Evolutionary conservation across 331 rosid genomes (phyloP), one percentile per base, ranked within the genome.

Genomic region (Acacia pycnantha): DNA sequence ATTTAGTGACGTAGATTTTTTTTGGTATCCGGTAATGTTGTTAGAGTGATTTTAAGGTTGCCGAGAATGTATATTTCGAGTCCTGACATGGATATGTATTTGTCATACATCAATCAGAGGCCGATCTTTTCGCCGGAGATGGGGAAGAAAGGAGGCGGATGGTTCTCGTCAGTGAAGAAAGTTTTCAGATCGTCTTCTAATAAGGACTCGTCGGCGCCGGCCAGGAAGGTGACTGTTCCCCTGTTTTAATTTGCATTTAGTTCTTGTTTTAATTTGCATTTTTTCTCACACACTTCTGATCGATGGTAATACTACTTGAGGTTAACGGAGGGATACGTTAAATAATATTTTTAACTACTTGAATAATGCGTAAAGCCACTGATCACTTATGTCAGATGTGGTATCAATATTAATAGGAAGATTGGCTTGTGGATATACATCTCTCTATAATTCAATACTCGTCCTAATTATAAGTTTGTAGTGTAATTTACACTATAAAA

Each of bases 111-210:
- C 69, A 66, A 48, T 3, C 14, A 84, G 85, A 81, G 82, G 81
- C 61, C 74, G 89, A 72, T 87, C 85, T 9, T 70, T 72, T 59
- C 40, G 46, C 83, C 79, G 81, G 87, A 86, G 81, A 93, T 95
- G 98, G 98, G 97, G 58, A 95, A 89, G 90, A 95, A 93, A 89
- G 93, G 95, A 83, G 87, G 87, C 61, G 40, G 92, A 29, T 95
- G 98, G 98, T 93, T 95, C 85, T 88, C 97, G 10, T 80, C 97
- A 0, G 95, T 95, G 69, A 95, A 90, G 93, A 95, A 82, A 87
- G 98, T 89, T 70, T 93, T 95, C 84, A 93, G 88, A 85, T 83
- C 88, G 18, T 85, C 95, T 84, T 76, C 94, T 8, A 93, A 84
- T 8, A 93, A 84, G 82, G 86, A 91, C 54, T 86, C 84, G 62